Percentiles rank a stretch among this genome's conserved stretches.
Conservation (phyloP, 1,139 yeast genomes). For the Wickerhamiella pararugosa region DNA sequence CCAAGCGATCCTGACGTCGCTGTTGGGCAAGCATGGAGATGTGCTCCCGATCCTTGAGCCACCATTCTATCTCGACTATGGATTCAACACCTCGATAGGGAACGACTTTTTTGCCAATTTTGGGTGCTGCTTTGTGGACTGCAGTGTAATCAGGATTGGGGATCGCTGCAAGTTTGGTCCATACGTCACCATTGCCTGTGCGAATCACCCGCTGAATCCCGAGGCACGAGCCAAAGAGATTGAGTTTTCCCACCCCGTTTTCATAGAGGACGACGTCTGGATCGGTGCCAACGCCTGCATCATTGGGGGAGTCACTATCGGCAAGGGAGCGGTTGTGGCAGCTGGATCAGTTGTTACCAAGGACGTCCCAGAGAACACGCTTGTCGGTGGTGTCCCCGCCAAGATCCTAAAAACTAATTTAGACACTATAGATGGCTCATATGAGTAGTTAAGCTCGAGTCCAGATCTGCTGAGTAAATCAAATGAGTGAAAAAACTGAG, state of each 20-base stretch:
- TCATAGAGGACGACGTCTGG: slow-evolving; percentile 54
- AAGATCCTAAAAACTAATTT: slow-evolving; percentile 14
- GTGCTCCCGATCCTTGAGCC: slow-evolving; percentile 33
- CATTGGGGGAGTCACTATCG: slow-evolving; percentile 53
- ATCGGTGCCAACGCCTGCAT: slow-evolving; percentile 41
- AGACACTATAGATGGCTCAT: not conserved
- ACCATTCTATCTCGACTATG: slow-evolving; percentile 43
- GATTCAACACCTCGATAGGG: slow-evolving; percentile 38
- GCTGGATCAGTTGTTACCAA: slow-evolving; percentile 52
- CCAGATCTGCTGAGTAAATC: not conserved
- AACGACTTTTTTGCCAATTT: slow-evolving; percentile 23
- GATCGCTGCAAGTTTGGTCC: slow-evolving; percentile 49
- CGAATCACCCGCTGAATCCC: slow-evolving; percentile 49
- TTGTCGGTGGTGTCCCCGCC: slow-evolving; percentile 51
- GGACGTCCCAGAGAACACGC: slow-evolving; percentile 37
- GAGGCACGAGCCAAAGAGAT: slow-evolving; percentile 29
- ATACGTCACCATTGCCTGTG: slow-evolving; percentile 43
- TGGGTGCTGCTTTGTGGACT: slow-evolving; percentile 44
- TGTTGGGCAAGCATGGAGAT: slow-evolving; percentile 20
- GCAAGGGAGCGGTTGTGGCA: slow-evolving; percentile 47
- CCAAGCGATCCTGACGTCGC: slow-evolving; percentile 4
- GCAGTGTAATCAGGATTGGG: slow-evolving; percentile 47
- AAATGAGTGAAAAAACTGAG: slow-evolving; percentile 2
- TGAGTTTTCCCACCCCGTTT: slow-evolving; percentile 42
- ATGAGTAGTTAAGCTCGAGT: not conserved